A percentile compares a stretch with the other conserved stretches of the same genome.
Evolutionary conservation across 2,329 filamentous ascomycete genomes (phyloP).

Genomic region (Phyllosticta capitalensis): DNA sequence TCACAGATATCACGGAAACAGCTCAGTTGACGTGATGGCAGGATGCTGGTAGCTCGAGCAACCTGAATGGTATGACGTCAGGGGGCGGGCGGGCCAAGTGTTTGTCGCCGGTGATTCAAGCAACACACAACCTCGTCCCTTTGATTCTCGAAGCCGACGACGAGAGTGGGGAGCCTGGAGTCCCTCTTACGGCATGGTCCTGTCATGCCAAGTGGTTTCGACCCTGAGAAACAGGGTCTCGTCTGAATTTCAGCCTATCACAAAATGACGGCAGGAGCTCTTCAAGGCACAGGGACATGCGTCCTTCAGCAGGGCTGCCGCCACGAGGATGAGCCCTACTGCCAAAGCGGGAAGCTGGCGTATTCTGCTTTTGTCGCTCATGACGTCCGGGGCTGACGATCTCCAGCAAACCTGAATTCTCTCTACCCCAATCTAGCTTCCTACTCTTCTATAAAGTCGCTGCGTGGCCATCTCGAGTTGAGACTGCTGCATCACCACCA

Average conservation of each 20-base stretch:
- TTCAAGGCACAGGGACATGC: not conserved
- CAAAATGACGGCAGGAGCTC: not conserved
- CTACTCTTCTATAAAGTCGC: not conserved
- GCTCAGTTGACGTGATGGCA: not conserved
- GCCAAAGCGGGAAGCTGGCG: not conserved
- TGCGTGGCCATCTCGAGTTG: not conserved
- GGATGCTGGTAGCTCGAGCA: not conserved
- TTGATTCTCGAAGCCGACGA: not conserved
- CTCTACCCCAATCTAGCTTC: constrained; percentile 15
- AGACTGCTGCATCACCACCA: too few species aligned
- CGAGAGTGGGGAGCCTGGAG: not conserved
- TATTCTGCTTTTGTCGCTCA: constrained; percentile 7
- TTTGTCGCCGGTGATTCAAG: not conserved
- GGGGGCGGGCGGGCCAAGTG: not conserved
- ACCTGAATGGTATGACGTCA: not conserved
- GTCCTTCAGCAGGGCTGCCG: not conserved
- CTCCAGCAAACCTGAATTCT: constrained; percentile 12
- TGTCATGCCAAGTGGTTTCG: not conserved
- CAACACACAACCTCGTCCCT: not conserved
- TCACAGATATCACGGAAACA: not conserved
- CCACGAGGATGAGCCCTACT: not conserved
- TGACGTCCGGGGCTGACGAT: constrained; percentile 9
- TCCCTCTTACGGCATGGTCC: not conserved
- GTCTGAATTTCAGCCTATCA: not conserved
- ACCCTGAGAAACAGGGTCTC: not conserved